Base-by-base conservation (phyloP, 495 filamentous ascomycete genomes). In the Podospora anserina region DNA sequence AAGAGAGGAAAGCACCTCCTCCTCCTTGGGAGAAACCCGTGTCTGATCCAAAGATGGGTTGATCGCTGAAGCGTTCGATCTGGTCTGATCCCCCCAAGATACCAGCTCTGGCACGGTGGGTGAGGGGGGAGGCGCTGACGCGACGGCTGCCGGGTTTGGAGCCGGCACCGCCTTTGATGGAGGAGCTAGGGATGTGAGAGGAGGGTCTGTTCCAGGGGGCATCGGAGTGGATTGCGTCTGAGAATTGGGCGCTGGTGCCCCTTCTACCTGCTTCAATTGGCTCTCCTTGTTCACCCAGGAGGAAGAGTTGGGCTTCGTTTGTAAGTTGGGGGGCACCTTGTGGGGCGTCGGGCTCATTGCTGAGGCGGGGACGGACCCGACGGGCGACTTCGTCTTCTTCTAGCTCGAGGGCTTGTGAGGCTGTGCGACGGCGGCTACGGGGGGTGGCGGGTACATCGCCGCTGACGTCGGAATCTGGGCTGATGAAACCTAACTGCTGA, bases 161-260 rank as follows among this genome's bases (percentile, higher is more conserved):
- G 69, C 70, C 75, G 7, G 30, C 30, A 7, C 30, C 30, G 7
- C 74, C 79, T 54, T 78, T 79, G 69, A 77, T 59, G 4, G 79
- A 78, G 0, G 82, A 84, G 64, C 80, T 79, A 1, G 74, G 81
- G 0, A 82, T 64, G 32, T 75, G 70, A 3, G 81, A 82, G 19
- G 80, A 80, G 13, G 69, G 73, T 30, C 80, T 80, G 69, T 81
- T 83, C 82, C 82, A 84, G 30, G 82, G 81, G 59, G 75, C 72
- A 39, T 81, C 81, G 32, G 81, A 79, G 30, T 72, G 75, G 54
- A 79, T 68, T 54, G 30, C 30, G 30, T 82, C 80, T 18, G 78
- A 78, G 67, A 82, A 78, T 56, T 75, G 66, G 13, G 69, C 72
- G 15, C 67, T 74, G 0, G 76, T 77, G 15, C 78, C 76, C 69